A percentile compares a stretch with the other conserved stretches of the same genome.
These are phyloP conservation scores for Paxillus rubicundulus DNA, from an alignment of 768 basidiomycete genomes.

Conservation along the genomic window DNA sequence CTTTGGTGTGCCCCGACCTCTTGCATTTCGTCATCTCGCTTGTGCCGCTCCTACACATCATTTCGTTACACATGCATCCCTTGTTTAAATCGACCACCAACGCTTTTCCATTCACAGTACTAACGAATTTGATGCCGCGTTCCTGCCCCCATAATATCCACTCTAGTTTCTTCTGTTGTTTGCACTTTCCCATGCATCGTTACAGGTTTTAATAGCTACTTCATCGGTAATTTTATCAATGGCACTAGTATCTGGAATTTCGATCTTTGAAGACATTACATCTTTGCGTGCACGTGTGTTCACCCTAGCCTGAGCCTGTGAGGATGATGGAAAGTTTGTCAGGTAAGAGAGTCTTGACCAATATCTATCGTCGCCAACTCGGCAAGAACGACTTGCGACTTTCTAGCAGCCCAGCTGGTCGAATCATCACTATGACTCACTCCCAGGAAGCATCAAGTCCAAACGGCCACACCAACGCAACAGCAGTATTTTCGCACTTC, in stretches of 20 bases:
- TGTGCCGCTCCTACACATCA: not conserved
- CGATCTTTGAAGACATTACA: not conserved
- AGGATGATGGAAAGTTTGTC: not conserved
- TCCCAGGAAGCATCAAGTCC: not conserved
- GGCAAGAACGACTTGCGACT: not conserved
- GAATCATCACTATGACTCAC: too few relatives aligned
- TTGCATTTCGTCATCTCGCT: not conserved
- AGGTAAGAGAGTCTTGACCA: too few relatives aligned
- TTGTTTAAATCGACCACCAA: not conserved
- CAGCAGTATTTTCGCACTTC: slow-evolving; percentile 21
- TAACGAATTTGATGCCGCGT: not conserved
- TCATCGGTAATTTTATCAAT: not conserved
- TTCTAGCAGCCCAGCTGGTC: too few relatives aligned
- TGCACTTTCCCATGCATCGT: not conserved
- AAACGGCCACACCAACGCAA: slow-evolving; percentile 12
- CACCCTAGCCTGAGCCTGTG: not conserved
- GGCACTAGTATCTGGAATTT: not conserved
- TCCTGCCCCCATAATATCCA: not conserved
- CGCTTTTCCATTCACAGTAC: not conserved
- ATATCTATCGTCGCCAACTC: too few relatives aligned
- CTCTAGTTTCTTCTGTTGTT: not conserved
- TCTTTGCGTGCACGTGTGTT: not conserved
- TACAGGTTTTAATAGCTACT: not conserved
- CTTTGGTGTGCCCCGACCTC: not conserved
- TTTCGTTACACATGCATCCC: not conserved